phyloP scores from a whole-genome alignment of 164 flowering plant genomes.

The Umbellularia californica region DNA sequence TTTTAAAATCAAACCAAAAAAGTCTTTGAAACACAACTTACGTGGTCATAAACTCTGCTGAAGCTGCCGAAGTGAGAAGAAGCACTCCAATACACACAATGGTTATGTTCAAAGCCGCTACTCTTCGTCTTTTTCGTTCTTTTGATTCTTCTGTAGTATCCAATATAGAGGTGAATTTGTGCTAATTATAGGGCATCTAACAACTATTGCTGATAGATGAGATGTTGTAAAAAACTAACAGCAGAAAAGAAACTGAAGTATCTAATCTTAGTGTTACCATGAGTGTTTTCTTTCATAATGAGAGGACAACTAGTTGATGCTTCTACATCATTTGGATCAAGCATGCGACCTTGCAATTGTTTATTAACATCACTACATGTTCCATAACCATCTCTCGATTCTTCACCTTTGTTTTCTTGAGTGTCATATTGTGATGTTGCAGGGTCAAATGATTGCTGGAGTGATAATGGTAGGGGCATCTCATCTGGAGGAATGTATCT shows the following conservation, averaged over 20 bases:
- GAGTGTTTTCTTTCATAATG: constrained; percentile 33
- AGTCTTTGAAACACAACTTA: constrained; percentile 14
- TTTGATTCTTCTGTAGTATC: constrained; percentile 33
- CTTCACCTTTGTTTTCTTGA: constrained; percentile 22
- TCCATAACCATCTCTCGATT: constrained; percentile 9
- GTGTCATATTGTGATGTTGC: constrained; percentile 32
- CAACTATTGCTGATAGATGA: neutral
- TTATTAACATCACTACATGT: neutral
- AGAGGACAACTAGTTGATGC: constrained; percentile 42
- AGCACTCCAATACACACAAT: constrained; percentile 66
- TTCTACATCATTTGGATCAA: constrained; percentile 19
- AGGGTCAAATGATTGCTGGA: constrained; percentile 68
- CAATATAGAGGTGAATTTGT: neutral
- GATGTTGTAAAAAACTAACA: neutral
- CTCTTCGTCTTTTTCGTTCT: constrained; percentile 53
- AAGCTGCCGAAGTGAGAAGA: constrained; percentile 69
- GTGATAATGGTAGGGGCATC: constrained; percentile 82
- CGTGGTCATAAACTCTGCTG: constrained; percentile 57
- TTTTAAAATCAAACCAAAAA: too few relatives aligned
- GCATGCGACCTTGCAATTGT: neutral
- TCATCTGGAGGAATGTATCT: constrained; percentile 92
- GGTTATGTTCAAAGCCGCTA: constrained; percentile 77
- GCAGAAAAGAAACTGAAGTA: neutral
- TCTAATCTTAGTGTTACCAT: constrained; percentile 13
- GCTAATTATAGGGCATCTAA: neutral